Evolutionary conservation across 1,284 basidiomycete genomes (phyloP).

Genomic region (Coniophora puteana): DNA sequence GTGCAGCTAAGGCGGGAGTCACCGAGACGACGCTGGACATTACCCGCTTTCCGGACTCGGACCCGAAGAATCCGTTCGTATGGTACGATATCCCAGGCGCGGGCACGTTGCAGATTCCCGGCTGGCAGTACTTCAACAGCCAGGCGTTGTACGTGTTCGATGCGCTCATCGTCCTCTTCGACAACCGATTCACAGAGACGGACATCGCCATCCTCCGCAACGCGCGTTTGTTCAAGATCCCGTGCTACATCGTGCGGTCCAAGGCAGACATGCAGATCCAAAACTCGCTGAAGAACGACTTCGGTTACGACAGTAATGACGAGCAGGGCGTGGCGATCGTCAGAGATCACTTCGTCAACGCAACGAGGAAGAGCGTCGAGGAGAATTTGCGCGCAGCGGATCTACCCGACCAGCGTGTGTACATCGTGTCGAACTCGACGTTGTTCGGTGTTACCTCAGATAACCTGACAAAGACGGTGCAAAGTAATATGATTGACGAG

Average conservation of each 20-base stretch:
- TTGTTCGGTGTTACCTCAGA: constrained; percentile 8
- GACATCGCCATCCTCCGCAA: constrained; percentile 14
- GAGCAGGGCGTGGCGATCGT: constrained; percentile 5
- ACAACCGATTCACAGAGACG: constrained; percentile 16
- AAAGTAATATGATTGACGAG: constrained; percentile 9
- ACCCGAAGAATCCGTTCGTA: constrained; percentile 11
- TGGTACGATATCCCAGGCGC: constrained; percentile 17
- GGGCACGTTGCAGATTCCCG: constrained; percentile 14
- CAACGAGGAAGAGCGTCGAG: constrained; percentile 17
- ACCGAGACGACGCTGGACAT: constrained; percentile 13
- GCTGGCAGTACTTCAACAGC: constrained; percentile 15
- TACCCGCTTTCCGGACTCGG: constrained; percentile 20
- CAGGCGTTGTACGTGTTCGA: constrained; percentile 18
- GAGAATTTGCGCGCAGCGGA: constrained; percentile 17
- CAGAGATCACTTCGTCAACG: constrained; percentile 11
- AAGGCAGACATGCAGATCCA: constrained; percentile 14
- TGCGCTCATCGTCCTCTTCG: constrained; percentile 13
- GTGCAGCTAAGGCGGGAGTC: constrained; percentile 21
- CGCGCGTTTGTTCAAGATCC: constrained; percentile 12
- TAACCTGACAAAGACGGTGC: constrained; percentile 3
- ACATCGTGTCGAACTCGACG: constrained; percentile 16
- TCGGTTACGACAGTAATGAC: constrained; percentile 15
- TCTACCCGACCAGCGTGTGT: constrained; percentile 17
- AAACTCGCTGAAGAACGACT: constrained; percentile 12
- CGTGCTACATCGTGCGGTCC: constrained; percentile 16